Evolutionary conservation across 2,329 filamentous ascomycete genomes (phyloP).

Genomic region (Alternaria tenuissima): DNA sequence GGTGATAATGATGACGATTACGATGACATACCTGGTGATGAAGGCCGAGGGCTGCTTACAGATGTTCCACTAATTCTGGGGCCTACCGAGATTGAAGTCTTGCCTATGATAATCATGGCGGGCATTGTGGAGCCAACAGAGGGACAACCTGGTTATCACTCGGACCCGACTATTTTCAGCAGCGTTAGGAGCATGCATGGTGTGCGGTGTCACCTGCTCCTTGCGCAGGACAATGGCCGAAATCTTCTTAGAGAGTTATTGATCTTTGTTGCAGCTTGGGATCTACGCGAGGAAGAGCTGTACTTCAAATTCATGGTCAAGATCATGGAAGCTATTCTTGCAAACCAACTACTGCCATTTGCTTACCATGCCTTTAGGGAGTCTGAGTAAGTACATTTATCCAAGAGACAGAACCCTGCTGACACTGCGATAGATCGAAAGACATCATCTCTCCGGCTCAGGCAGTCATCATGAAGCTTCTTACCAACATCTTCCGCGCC

Average conservation of each 20-base stretch:
- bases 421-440: slow-evolving; percentile 65
- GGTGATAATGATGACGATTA: slow-evolving; percentile 76
- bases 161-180: slow-evolving; percentile 60
- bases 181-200: slow-evolving; percentile 82
- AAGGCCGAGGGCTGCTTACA: slow-evolving; percentile 83
- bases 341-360: slow-evolving; percentile 88
- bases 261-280: slow-evolving; percentile 97
- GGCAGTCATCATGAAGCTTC: slow-evolving; percentile 87
- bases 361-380: slow-evolving; percentile 92
- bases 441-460: slow-evolving; percentile 96
- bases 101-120: slow-evolving; percentile 97
- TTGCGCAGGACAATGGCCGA: slow-evolving; percentile 88
- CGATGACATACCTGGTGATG: slow-evolving; percentile 73
- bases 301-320: slow-evolving; percentile 98
- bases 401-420: slow-evolving; percentile 3
- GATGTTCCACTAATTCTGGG: slow-evolving; percentile 95
- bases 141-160: slow-evolving; percentile 65
- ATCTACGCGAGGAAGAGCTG: slow-evolving; percentile 88
- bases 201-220: slow-evolving; percentile 85
- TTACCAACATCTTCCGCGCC: slow-evolving; percentile 86
- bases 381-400: slow-evolving; percentile 44
- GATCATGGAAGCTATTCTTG: slow-evolving; percentile 91
- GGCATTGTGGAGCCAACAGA: slow-evolving; percentile 87
- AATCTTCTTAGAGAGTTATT: slow-evolving; percentile 89
- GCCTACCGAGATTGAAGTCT: slow-evolving; percentile 91